Percentiles rank a stretch among this genome's conserved stretches.
phyloP scores from a whole-genome alignment of 495 filamentous ascomycete species.

The Aspergillus bridgeri region DNA sequence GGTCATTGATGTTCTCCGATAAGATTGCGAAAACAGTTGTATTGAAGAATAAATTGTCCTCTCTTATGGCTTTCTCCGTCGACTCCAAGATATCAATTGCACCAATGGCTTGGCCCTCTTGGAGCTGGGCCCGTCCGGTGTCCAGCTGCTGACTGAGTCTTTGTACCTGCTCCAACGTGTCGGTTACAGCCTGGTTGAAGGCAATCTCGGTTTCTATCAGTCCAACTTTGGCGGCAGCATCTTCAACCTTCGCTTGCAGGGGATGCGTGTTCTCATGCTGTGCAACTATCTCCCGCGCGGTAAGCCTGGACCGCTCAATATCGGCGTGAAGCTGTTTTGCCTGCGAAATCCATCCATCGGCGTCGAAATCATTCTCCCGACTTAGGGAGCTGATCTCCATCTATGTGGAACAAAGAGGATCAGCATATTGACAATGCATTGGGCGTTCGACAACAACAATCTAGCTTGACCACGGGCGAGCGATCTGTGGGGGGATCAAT shows the following conservation, averaged over 20 bases:
- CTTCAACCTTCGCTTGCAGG: slow-evolving; percentile 55
- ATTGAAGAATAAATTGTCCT: slow-evolving; percentile 32
- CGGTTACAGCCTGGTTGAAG: slow-evolving; percentile 68
- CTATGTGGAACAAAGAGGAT: slow-evolving; percentile 33
- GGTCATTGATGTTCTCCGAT: slow-evolving; percentile 24
- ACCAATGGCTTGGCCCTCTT: slow-evolving; percentile 45
- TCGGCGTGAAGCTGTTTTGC: slow-evolving; percentile 80
- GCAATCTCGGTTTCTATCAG: slow-evolving; percentile 71
- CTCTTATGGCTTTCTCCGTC: slow-evolving; percentile 40
- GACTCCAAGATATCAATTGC: slow-evolving; percentile 58
- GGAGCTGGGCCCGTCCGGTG: slow-evolving; percentile 46
- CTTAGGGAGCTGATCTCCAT: slow-evolving; percentile 69
- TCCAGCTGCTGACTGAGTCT: slow-evolving; percentile 37
- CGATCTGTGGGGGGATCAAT: background rate
- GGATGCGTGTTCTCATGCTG: slow-evolving; percentile 63
- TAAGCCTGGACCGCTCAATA: slow-evolving; percentile 66
- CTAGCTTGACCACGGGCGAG: background rate
- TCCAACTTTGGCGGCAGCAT: slow-evolving; percentile 64
- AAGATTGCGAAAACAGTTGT: slow-evolving; percentile 41
- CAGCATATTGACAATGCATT: slow-evolving; percentile 7
- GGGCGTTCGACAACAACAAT: background rate
- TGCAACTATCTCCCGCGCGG: slow-evolving; percentile 71
- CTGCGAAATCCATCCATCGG: slow-evolving; percentile 79
- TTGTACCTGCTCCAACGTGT: slow-evolving; percentile 58
- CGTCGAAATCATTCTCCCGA: slow-evolving; percentile 68